Conservation (phyloP, 192 early-diverging fungal species). For the Linnemannia hyalina region DNA sequence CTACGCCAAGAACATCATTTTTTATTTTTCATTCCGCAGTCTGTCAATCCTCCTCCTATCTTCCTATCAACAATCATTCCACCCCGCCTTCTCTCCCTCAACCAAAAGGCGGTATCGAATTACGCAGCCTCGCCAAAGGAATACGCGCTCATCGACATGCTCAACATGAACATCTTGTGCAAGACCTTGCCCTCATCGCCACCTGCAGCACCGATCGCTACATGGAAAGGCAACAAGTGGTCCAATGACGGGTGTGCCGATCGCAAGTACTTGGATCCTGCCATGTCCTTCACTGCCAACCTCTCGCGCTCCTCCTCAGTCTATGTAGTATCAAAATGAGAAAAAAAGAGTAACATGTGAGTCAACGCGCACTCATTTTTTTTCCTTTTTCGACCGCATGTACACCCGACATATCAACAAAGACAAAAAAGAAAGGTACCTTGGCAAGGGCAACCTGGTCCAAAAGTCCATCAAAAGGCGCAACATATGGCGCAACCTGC, state of each 20-base stretch:
- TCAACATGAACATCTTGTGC: constrained; percentile 52
- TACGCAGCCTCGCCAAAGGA: constrained; percentile 38
- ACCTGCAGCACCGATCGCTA: constrained; percentile 73
- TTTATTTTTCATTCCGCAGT: too few species aligned
- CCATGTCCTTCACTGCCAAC: constrained; percentile 56
- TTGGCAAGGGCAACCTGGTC: constrained; percentile 56
- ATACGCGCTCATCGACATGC: constrained; percentile 37
- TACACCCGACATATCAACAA: too few species aligned
- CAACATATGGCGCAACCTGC: constrained; percentile 63
- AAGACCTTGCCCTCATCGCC: constrained; percentile 54
- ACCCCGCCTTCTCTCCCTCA: too few species aligned
- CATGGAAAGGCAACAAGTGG: constrained; percentile 77
- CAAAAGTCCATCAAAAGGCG: constrained; percentile 70
- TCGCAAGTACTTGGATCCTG: constrained; percentile 56
- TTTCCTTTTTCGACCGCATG: neutral
- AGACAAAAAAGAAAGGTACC: neutral
- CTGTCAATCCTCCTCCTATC: too few species aligned
- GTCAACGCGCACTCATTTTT: neutral
- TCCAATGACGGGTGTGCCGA: constrained; percentile 76
- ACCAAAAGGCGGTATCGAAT: neutral
- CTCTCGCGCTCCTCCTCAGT: constrained; percentile 55
- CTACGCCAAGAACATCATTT: too few species aligned
- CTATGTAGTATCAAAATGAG: constrained; percentile 5
- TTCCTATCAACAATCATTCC: too few species aligned
- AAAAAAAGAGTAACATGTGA: neutral